phyloP scores from a whole-genome alignment of 1,284 basidiomycete genomes.

The Pseudozyma sp. region DNA sequence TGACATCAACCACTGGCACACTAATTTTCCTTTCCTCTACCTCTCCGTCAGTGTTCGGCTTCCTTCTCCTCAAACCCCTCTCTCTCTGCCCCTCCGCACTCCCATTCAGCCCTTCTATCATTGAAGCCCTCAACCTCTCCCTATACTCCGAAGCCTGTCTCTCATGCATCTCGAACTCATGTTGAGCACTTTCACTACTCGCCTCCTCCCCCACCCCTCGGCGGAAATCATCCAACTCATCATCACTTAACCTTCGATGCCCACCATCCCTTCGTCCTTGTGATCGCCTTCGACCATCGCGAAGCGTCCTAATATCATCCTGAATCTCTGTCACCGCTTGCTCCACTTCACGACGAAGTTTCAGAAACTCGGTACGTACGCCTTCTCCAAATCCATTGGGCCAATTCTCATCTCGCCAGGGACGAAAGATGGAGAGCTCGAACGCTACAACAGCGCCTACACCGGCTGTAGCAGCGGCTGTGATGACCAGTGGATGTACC shows the following conservation, averaged over 20 bases:
- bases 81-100: slow-evolving; percentile 1
- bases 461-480: slow-evolving; percentile 50
- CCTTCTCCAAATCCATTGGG: slow-evolving; percentile 52
- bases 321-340: slow-evolving; percentile 42
- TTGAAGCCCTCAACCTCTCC: slow-evolving; percentile 28
- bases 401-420: slow-evolving; percentile 58
- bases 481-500: slow-evolving; percentile 56
- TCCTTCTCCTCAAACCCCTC: slow-evolving; percentile 20
- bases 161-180: slow-evolving; percentile 57
- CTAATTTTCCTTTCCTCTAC: background rate
- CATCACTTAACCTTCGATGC: slow-evolving; percentile 33
- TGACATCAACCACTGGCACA: slow-evolving; percentile 15
- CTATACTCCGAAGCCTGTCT: slow-evolving; percentile 37
- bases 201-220: slow-evolving; percentile 38
- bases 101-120: slow-evolving; percentile 14
- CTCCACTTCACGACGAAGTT: slow-evolving; percentile 39
- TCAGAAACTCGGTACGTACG: slow-evolving; percentile 40
- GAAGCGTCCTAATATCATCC: slow-evolving; percentile 17
- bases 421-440: slow-evolving; percentile 55
- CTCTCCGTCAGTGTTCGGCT: background rate
- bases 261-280: background rate
- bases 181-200: slow-evolving; percentile 34
- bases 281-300: slow-evolving; percentile 18
- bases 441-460: slow-evolving; percentile 55
- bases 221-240: slow-evolving; percentile 46